A percentile compares a stretch with the other conserved stretches of the same genome.
phyloP scores from a whole-genome alignment of 805 yeast genomes.

The Kazachstania bromeliacearum region DNA sequence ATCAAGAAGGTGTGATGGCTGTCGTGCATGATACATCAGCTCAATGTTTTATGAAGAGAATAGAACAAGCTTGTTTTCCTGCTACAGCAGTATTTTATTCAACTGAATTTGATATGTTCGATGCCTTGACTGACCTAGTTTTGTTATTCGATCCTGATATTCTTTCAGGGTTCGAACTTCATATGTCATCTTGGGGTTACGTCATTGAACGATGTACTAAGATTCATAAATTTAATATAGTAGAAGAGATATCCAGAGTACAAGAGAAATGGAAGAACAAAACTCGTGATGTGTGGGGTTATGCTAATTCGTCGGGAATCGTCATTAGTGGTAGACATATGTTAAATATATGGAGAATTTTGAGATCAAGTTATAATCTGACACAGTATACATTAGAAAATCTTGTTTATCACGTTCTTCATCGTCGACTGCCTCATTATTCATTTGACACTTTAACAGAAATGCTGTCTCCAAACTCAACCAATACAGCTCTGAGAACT shows the following conservation, averaged over 20 bases:
- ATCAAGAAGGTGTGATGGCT: constrained; percentile 33
- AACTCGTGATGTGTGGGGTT: constrained; percentile 69
- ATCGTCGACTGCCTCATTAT: constrained; percentile 58
- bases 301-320: constrained; percentile 63
- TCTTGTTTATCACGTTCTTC: constrained; percentile 57
- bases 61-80: constrained; percentile 12
- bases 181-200: constrained; percentile 84
- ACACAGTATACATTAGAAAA: constrained; percentile 69
- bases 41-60: constrained; percentile 3
- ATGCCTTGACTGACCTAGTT: constrained; percentile 45
- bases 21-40: constrained; percentile 6
- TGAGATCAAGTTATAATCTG: constrained; percentile 54
- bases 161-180: constrained; percentile 75
- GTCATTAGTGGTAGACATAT: constrained; percentile 72
- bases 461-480: constrained; percentile 32
- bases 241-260: constrained; percentile 56
- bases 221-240: constrained; percentile 42
- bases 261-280: constrained; percentile 39
- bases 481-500: constrained; percentile 30
- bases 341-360: constrained; percentile 73
- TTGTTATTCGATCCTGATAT: constrained; percentile 77
- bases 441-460: constrained; percentile 39
- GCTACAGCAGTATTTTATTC: constrained; percentile 34
- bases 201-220: constrained; percentile 51
- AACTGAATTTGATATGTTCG: constrained; percentile 52